Base-by-base conservation (phyloP, 164 flowering plant species). In the Vitis rotundifolia region DNA sequence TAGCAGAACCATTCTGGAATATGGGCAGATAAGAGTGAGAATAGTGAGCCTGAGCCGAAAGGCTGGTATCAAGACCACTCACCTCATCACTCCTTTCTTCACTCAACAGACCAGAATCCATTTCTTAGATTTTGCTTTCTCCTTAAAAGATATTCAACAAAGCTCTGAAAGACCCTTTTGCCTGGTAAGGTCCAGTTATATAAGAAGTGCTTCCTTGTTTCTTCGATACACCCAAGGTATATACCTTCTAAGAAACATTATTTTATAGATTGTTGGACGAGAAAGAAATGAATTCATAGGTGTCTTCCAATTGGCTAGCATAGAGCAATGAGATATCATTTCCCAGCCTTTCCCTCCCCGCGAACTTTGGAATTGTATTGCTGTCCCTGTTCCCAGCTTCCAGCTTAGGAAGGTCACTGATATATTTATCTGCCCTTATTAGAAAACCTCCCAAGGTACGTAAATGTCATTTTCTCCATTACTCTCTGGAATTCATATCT, bases 131-230 rank as follows among this genome's bases (percentile, higher is more conserved):
- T 3, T 56, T 53, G 58, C 49, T 22, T 58, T 51, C 11, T 19
- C 65, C 28, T 63, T 28, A 11, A 37, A 62, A 59, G 62, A 70
- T 67, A 50, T 71, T 70, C 75, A 67, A 74, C 18, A 54, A 64
- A 59, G 70, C 80, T 10, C 72, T 74, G 80, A 77, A 79, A 76
- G 73, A 80, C 12, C 73, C 63, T n/a, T 55, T 31, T 22, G 29
- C 63, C 60, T 49, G n/a, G 16, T 26, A 26, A 19, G 14, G 52
- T 2, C 29, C 50, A 71, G 0, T 28, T 75, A 59, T 48, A 72
- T 72, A 75, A 64, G 52, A 15, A 16, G 2, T 15, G 71, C 9
- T 7, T 22, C 16, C 48, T 60, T 37, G 44, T 37, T 37, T 37
- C 7, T 37, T 37, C 44, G 63, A 60, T 5, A 28, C 6, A 4